These are phyloP conservation scores for Capsicum pubescens DNA, from an alignment of 257 asterid species.

Conservation along the genomic window DNA sequence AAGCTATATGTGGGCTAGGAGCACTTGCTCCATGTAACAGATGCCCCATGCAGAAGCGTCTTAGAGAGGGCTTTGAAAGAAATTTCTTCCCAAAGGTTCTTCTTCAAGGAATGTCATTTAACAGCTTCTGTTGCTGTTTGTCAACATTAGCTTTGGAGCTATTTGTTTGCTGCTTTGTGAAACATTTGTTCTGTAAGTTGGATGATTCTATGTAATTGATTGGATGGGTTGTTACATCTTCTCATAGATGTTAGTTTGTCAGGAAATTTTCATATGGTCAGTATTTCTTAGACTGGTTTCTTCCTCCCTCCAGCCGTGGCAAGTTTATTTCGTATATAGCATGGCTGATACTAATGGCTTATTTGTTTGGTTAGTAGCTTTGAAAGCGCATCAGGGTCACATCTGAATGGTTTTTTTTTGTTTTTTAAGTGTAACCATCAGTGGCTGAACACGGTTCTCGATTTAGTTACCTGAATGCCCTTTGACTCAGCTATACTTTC, in stretches of 20 bases:
- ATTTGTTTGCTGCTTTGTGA: background rate
- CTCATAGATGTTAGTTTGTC: slow-evolving; percentile 20
- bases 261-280: background rate
- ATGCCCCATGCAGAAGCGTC: slow-evolving; percentile 9
- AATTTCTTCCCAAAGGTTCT: too few species aligned
- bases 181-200: background rate
- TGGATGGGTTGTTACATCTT: background rate
- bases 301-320: background rate
- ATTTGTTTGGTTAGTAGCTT: background rate
- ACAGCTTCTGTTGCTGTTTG: background rate
- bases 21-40: background rate
- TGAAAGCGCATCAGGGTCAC: background rate
- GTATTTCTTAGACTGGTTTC: background rate
- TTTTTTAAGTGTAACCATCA: too few species aligned
- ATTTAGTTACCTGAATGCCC: too few species aligned
- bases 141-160: background rate
- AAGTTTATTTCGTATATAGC: background rate
- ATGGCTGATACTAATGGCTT: background rate
- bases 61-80: background rate
- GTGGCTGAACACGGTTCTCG: background rate
- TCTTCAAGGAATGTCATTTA: background rate
- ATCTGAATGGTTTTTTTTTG: background rate
- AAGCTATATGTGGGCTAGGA: background rate
- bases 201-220: background rate
- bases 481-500: too few species aligned